Base-by-base conservation (phyloP, 2,329 filamentous ascomycete species). In the Emydomyces testavorans region DNA sequence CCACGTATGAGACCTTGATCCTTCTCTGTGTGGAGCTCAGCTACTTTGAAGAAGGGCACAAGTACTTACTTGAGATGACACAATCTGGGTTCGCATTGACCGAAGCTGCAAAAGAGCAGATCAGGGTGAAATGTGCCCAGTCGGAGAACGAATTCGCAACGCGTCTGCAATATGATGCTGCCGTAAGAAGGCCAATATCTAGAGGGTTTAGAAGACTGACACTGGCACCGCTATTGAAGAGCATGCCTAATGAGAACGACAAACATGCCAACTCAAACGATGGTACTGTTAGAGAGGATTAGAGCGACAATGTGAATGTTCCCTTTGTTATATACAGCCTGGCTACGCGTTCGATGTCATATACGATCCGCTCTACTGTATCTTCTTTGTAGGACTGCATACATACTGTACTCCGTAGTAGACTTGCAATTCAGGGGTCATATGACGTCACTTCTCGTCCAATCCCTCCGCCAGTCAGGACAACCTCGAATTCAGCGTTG, bases 1-100 rank as follows among this genome's bases (percentile, higher is more conserved):
- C 73, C 15, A 83, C 79, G 0, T 83, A 83, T 54, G 79, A 83
- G 54, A 68, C 74, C 3, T 64, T 83, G 8, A 73, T 83, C 13
- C 60, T 78, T 10, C 69, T 78, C 36, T 83, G 78, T 56, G 54
- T 77, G 3, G 61, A 66, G 6, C 52, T 57, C 6, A 57, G 54
- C 4, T 65, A 63, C 37, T 66, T 60, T 51, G 54, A 58, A 43
- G 65, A 64, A 4, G 65, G 60, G 1, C 62, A 60, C 50, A 62
- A 61, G 53, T 69, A 69, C 51, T 56, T 66, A 41, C 51, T 62
- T 35, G 66, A 69, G 46, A 54, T 68, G 48, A 49, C 57, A 6
- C 57, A 59, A 31, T 60, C 62, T 11, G 59, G 58, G 3, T 59
- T 58, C 38, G 38, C 41, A 2, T 50, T 65, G 37, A 57, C 55